Evolutionary conservation across 73 alveolate genomes (phyloP).

Genomic region (Paramecium caudatum): DNA sequence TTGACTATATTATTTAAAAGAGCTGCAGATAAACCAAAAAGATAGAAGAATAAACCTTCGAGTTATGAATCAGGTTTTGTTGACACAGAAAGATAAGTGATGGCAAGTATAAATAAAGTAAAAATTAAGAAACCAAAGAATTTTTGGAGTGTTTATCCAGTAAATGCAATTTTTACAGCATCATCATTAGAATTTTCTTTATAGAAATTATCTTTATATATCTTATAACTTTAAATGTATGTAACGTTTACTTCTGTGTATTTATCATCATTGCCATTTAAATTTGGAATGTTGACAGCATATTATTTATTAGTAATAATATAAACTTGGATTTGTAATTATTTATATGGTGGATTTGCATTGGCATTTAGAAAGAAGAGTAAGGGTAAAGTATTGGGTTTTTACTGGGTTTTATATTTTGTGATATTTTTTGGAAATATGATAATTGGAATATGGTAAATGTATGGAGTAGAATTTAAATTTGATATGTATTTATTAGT

Average conservation of each 20-base stretch:
- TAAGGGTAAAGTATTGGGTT: slow-evolving; percentile 17
- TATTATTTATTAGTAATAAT: slow-evolving; percentile 35
- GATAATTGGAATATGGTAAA: slow-evolving; percentile 57
- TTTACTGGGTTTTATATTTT: slow-evolving; percentile 24
- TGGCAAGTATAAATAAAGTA: background rate
- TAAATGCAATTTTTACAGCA: slow-evolving; percentile 16
- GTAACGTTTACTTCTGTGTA: slow-evolving; percentile 38
- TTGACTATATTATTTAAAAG: background rate
- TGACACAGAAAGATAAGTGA: no score
- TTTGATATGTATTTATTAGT: slow-evolving; percentile 43
- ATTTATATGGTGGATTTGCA: slow-evolving; percentile 19
- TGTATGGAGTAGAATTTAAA: slow-evolving; percentile 37
- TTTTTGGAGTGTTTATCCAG: slow-evolving; percentile 62
- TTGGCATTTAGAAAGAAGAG: slow-evolving; percentile 23
- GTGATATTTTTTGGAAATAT: background rate
- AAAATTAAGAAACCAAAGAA: background rate
- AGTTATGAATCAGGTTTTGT: background rate
- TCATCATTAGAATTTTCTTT: slow-evolving; percentile 9
- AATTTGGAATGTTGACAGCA: slow-evolving; percentile 56
- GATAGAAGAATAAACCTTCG: background rate
- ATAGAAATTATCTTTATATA: slow-evolving; percentile 31
- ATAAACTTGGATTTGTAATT: slow-evolving; percentile 29
- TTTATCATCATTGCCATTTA: slow-evolving; percentile 7
- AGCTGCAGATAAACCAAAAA: background rate
- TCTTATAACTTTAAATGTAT: slow-evolving; percentile 32